Base-by-base conservation (phyloP, 1,139 yeast genomes). In the Sugiyamaella xylanicola region DNA sequence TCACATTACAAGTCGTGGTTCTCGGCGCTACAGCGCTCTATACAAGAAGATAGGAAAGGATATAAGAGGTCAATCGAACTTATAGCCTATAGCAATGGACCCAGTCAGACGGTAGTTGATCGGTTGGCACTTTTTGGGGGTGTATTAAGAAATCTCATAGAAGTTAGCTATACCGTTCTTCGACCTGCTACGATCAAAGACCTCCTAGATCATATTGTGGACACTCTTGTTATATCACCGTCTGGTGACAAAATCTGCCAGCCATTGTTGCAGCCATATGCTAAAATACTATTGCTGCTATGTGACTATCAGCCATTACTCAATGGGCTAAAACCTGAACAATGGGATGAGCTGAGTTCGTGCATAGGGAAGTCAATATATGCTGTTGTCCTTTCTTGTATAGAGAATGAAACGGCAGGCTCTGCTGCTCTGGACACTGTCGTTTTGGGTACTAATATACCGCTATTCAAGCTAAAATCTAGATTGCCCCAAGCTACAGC, bases 271-370 rank as follows among this genome's bases (percentile, higher is more conserved):
- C 42, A 35, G 7, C 58, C 63, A 4, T 56, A 56, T 32, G 48
- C 61, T 9, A 60, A 56, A 41, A 42, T 56, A 7, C 53, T 59
- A 20, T 37, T 58, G 20, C 19, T 54, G 2, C 40, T 63, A 16
- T 56, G 59, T n/a, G 32, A 51, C 11, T 40, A 59, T 41, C 49
- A 60, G 13, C 59, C 64, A 1, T 64, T 64, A 27, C 48, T 65
- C 9, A 68, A 67, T 42, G 68, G 64, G 35, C 52, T 68, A 36
- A 35, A 61, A 3, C 51, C 54, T 16, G 52, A 42, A 1, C 65
- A 62, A n/a, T 67, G 70, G 68, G 39, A 48, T 1, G 58, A 55
- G 21, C 47, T 63, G 8, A 55, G 53, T 11, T 16, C 35, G 29
- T 61, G 56, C 49, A 53, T 58, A 35, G 48, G 49, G 8, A 45